Base-by-base conservation (phyloP, 768 basidiomycete species). In the Hydnum rufescens region DNA sequence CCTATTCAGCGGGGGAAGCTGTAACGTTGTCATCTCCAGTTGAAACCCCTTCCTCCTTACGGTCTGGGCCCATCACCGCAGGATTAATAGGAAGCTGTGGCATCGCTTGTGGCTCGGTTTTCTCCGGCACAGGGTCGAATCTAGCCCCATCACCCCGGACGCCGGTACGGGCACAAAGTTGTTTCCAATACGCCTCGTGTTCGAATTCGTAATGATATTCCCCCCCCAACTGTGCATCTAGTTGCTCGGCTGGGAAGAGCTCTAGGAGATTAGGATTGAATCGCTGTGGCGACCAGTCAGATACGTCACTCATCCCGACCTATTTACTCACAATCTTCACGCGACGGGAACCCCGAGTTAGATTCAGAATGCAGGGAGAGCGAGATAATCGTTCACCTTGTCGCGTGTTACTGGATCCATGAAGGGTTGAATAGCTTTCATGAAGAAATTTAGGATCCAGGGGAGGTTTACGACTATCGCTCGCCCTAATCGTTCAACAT, bases 381-480 rank as follows among this genome's bases (percentile, higher is more conserved):
- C n/a, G n/a, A n/a, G n/a, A n/a, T n/a, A n/a, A n/a, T n/a, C 8
- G 46, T 70, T 29, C 25, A 81, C 82, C 77, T 90, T 92, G 60
- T 88, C 85, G 42, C 83, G 71, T 0, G 88, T 90, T 29, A 88
- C 76, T 4, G 88, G 87, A 61, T 92, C 87, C 49, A 92, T 63
- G 68, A 90, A 87, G 0, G 87, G 86, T 5, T 79, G 67, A 57
- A 92, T 87, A 42, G 79, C 84, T 60, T 81, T 89, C 64, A 78
- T 82, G 66, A 84, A 82, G 65, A 82, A 82, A 60, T 63, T 76
- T 46, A 83, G 71, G 6, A 87, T 70, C 57, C 72, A 64, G 3
- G 87, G 85, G 26, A 88, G 76, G 61, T 88, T 87, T 47, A 82
- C 76, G 48, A 90, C 79, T 34, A 89, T 69, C 28, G 83, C 87